phyloP scores from a whole-genome alignment of 2,329 filamentous ascomycete genomes.

The Colletotrichum sidae region DNA sequence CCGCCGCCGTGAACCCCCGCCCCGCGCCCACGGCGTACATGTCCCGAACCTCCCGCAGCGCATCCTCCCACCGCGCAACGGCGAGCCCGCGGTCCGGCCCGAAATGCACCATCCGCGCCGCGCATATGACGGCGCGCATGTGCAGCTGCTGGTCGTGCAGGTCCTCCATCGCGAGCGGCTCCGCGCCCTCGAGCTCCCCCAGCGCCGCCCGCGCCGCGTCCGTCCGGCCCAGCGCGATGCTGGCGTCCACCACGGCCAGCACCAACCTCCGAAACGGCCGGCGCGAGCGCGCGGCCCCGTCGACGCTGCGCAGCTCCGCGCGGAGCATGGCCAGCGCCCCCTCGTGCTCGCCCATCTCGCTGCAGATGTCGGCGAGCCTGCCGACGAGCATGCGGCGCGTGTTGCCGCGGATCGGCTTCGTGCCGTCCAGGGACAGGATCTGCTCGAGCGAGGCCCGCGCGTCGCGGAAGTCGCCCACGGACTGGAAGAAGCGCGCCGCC shows the following conservation, averaged over 20 bases:
- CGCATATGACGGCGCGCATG: slow-evolving; percentile 44
- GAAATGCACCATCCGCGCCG: slow-evolving; percentile 38
- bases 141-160: slow-evolving; percentile 47
- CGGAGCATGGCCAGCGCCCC: slow-evolving; percentile 41
- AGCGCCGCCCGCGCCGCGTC: slow-evolving; percentile 37
- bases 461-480: slow-evolving; percentile 45
- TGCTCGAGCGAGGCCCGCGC: slow-evolving; percentile 47
- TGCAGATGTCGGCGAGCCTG: slow-evolving; percentile 45
- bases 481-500: slow-evolving; percentile 48
- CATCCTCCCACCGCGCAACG: slow-evolving; percentile 39
- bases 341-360: slow-evolving; percentile 43
- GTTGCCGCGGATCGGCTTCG: slow-evolving; percentile 43
- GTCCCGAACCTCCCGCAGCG: slow-evolving; percentile 38
- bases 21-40: slow-evolving; percentile 41
- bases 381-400: slow-evolving; percentile 43
- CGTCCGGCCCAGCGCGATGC: slow-evolving; percentile 40
- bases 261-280: slow-evolving; percentile 42
- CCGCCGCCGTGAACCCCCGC: slow-evolving; percentile 42
- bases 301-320: slow-evolving; percentile 39
- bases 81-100: slow-evolving; percentile 20
- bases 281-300: slow-evolving; percentile 35
- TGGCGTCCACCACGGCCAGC: slow-evolving; percentile 42
- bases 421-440: slow-evolving; percentile 41
- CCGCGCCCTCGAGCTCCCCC: slow-evolving; percentile 24
- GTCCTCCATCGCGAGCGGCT: slow-evolving; percentile 44